A percentile compares a stretch with the other conserved stretches of the same genome.
Conservation (phyloP, 1,284 basidiomycete species). For the Microbotryum intermedium region DNA sequence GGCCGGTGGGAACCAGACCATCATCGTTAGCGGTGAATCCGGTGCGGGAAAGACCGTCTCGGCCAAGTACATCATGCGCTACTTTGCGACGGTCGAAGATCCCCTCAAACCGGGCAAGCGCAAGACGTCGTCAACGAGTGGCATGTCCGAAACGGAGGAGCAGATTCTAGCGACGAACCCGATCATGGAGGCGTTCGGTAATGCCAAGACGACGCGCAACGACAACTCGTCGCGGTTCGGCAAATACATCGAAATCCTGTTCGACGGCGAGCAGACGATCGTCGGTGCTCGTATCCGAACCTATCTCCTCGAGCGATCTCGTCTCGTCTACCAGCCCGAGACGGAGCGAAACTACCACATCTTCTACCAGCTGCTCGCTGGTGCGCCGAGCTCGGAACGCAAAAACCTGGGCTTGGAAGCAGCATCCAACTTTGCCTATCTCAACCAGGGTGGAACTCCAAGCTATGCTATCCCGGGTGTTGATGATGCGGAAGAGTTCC, state of each 20-base stretch:
- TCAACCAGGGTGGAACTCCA: constrained; percentile 88
- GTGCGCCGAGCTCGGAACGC: constrained; percentile 86
- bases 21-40: constrained; percentile 98
- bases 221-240: constrained; percentile 99
- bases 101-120: constrained; percentile 48
- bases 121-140: constrained; percentile 46
- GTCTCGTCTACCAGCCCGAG: constrained; percentile 93
- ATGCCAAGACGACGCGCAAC: constrained; percentile 97
- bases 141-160: constrained; percentile 85
- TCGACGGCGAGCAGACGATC: constrained; percentile 89
- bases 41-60: constrained; percentile 99
- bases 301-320: constrained; percentile 91
- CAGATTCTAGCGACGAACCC: constrained; percentile 98
- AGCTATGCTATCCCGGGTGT: constrained; percentile 75
- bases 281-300: constrained; percentile 96
- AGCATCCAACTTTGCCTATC: constrained; percentile 73
- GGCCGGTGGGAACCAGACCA: constrained; percentile 75
- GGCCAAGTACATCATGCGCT: constrained; percentile 98
- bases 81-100: constrained; percentile 95
- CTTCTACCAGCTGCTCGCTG: constrained; percentile 98
- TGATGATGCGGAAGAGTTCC: constrained; percentile 92
- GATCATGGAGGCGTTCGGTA: constrained; percentile 97
- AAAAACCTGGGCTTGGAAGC: constrained; percentile 91
- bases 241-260: constrained; percentile 99
- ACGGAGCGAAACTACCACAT: constrained; percentile 99